Evolutionary conservation across 2,329 filamentous ascomycete species (phyloP).

Genomic region (Trichoderma asperellum): DNA sequence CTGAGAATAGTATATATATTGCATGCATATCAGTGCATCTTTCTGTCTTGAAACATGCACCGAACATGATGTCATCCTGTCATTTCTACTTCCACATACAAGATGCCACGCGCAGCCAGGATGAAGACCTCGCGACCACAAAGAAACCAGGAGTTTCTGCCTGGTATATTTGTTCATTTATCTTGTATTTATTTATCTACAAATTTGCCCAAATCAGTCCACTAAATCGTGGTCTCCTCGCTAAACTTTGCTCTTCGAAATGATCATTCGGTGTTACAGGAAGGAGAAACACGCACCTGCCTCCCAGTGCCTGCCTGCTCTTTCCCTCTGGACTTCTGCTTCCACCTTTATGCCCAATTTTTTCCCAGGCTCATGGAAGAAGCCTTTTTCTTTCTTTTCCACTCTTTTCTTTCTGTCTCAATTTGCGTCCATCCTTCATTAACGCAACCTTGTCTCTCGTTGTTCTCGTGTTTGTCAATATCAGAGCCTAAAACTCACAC

Average conservation of each 20-base stretch:
- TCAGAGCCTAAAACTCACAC: not conserved
- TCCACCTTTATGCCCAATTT: not conserved
- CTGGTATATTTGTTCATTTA: too few species aligned
- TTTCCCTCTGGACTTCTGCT: not conserved
- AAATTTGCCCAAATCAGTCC: not conserved
- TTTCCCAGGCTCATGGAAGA: not conserved
- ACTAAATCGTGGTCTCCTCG: not conserved
- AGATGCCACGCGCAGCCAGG: not conserved
- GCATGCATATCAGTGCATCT: not conserved
- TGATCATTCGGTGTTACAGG: not conserved
- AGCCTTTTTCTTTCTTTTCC: slow-evolving; percentile 1
- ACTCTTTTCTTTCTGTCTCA: not conserved
- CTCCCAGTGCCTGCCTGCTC: not conserved
- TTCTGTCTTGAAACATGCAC: not conserved
- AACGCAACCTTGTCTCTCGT: not conserved
- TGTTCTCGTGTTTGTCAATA: slow-evolving; percentile 7
- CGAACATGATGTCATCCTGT: not conserved
- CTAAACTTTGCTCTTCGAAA: not conserved
- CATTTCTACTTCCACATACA: not conserved
- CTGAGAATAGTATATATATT: not conserved
- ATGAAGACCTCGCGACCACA: not conserved
- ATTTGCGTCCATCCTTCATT: not conserved
- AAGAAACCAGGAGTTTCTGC: not conserved
- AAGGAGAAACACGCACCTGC: not conserved
- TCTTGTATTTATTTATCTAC: too few species aligned